Conservation (phyloP, 345 rosid genomes). For the Fremontodendron californicum region DNA sequence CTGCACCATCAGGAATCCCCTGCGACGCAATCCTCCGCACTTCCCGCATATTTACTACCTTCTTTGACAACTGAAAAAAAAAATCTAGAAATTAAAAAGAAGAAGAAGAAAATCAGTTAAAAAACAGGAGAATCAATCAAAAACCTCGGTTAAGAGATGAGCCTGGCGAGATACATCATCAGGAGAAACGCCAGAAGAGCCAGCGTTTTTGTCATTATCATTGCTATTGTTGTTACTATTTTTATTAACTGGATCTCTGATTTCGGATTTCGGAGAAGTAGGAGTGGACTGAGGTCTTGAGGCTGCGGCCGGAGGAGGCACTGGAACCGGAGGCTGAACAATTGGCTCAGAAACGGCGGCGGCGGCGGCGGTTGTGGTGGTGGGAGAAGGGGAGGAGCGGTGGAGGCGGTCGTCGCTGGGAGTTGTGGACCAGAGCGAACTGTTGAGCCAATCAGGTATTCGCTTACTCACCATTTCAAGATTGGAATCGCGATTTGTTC, state of each 20-base stretch:
- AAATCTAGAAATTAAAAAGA: neutral
- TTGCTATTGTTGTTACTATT: slow-evolving; percentile 6
- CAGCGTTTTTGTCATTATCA: slow-evolving; percentile 28
- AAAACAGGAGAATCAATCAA: neutral
- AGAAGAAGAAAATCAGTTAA: too few species aligned
- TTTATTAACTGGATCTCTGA: slow-evolving; percentile 23
- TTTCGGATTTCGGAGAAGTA: slow-evolving; percentile 38
- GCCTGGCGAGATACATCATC: slow-evolving; percentile 75
- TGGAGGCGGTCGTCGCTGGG: slow-evolving; percentile 38
- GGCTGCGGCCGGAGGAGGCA: slow-evolving; percentile 34
- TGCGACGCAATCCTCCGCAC: slow-evolving; percentile 76
- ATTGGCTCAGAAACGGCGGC: slow-evolving; percentile 27
- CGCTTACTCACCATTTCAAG: slow-evolving; percentile 67
- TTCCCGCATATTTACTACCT: slow-evolving; percentile 71
- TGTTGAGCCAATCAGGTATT: slow-evolving; percentile 97
- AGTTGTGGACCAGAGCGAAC: slow-evolving; percentile 75
- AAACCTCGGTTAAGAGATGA: slow-evolving; percentile 75
- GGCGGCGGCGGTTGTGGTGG: slow-evolving; percentile 12
- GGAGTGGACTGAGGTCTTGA: slow-evolving; percentile 31
- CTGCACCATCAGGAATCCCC: slow-evolving; percentile 83
- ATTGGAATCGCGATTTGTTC: slow-evolving; percentile 1
- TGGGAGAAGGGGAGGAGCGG: slow-evolving; percentile 24
- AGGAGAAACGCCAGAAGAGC: slow-evolving; percentile 31
- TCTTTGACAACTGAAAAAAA: slow-evolving; percentile 61
- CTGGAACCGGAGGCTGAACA: slow-evolving; percentile 30